Evolutionary conservation across 441 rosid species (phyloP).

Genomic region (Rhodomyrtus psidioides): DNA sequence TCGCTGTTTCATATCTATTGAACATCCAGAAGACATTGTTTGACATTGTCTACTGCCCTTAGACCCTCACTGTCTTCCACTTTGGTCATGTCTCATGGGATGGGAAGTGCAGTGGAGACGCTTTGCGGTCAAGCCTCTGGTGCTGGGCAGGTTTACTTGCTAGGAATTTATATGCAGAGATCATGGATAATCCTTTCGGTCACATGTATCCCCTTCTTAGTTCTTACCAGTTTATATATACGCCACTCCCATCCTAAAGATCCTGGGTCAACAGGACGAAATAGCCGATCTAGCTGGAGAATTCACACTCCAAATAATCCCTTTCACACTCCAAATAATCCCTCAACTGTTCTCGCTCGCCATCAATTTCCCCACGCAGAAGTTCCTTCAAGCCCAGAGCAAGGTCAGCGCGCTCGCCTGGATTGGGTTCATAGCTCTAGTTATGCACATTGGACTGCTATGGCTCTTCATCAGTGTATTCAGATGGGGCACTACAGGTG

Average conservation of each 20-base stretch:
- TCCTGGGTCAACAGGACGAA: slow-evolving; percentile 49
- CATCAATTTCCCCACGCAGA: slow-evolving; percentile 51
- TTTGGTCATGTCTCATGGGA: slow-evolving; percentile 20
- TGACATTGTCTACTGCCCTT: background rate
- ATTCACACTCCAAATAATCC: slow-evolving; percentile 45
- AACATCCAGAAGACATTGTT: background rate
- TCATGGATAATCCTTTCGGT: slow-evolving; percentile 58
- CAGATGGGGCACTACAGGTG: slow-evolving; percentile 59
- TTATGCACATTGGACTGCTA: slow-evolving; percentile 31
- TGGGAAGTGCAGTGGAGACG: slow-evolving; percentile 94
- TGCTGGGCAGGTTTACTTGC: slow-evolving; percentile 67
- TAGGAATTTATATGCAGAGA: slow-evolving; percentile 76
- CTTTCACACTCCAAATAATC: slow-evolving; percentile 45
- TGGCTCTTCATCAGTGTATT: slow-evolving; percentile 38
- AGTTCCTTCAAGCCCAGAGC: slow-evolving; percentile 89
- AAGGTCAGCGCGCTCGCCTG: slow-evolving; percentile 47
- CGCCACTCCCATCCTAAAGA: slow-evolving; percentile 49
- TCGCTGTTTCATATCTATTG: background rate
- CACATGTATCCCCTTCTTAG: slow-evolving; percentile 30
- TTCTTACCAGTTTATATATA: slow-evolving; percentile 55
- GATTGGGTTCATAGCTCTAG: slow-evolving; percentile 41
- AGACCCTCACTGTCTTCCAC: background rate
- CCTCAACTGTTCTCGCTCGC: slow-evolving; percentile 65
- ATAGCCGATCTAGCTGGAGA: slow-evolving; percentile 52
- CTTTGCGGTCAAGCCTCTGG: slow-evolving; percentile 85